Conservation (phyloP, 495 filamentous ascomycete species). For the Penicillium bialowiezense region DNA sequence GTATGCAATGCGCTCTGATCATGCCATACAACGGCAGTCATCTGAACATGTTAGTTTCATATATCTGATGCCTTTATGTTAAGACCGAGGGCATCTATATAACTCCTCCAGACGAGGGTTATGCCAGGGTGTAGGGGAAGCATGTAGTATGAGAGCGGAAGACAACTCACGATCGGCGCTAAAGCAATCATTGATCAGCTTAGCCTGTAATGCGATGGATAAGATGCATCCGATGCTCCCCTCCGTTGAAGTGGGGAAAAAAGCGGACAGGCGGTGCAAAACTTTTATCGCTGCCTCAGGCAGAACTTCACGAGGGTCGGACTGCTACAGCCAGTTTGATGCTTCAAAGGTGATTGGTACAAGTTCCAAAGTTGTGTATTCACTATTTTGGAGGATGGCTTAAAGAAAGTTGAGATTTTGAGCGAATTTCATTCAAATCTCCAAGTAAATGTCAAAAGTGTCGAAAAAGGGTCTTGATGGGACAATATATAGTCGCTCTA, state of each 20-base stretch:
- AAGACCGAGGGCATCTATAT: conserved; percentile 8
- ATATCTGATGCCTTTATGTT: neutral
- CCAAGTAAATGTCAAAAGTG: too few species aligned
- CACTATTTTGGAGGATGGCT: too few species aligned
- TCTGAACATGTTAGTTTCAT: conserved; percentile 31
- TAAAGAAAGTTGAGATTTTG: too few species aligned
- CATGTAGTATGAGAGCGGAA: too few species aligned
- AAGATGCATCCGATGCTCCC: conserved; percentile 23
- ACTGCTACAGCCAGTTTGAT: too few species aligned
- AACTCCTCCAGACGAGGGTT: neutral
- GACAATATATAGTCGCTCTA: too few species aligned
- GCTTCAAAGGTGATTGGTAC: too few species aligned
- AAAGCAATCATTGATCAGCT: conserved; percentile 24
- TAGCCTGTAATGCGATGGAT: conserved; percentile 19
- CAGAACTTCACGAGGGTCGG: conserved; percentile 9
- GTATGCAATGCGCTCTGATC: conserved; percentile 34
- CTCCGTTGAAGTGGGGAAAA: conserved; percentile 32
- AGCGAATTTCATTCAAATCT: too few species aligned
- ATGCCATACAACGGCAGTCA: conserved; percentile 37
- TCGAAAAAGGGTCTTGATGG: too few species aligned
- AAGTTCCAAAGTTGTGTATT: too few species aligned
- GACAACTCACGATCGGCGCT: conserved; percentile 42
- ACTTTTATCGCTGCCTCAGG: conserved; percentile 24
- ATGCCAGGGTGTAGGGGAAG: neutral
- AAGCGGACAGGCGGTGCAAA: conserved; percentile 33